Conservation (phyloP, 345 rosid genomes). For the Populus pruinosa region DNA sequence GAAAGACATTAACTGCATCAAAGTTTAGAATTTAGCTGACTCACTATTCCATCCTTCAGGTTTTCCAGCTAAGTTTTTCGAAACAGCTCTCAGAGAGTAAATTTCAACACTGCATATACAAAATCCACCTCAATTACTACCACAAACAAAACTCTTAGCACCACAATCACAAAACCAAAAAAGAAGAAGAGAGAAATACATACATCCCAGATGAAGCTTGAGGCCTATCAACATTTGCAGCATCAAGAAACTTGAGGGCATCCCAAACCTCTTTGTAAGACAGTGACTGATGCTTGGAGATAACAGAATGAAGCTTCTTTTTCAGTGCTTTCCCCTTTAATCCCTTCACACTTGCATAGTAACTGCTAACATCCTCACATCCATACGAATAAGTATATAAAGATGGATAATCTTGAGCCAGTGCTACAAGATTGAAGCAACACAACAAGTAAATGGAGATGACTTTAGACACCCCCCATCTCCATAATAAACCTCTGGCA, state of each 20-base stretch:
- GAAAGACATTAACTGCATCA: too few species aligned
- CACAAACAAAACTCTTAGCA: not conserved
- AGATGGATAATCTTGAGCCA: not conserved
- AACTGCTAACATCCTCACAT: conserved; percentile 11
- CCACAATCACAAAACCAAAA: not conserved
- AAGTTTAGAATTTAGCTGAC: not conserved
- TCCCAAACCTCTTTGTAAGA: conserved; percentile 24
- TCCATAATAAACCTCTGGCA: not conserved
- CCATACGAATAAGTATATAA: not conserved
- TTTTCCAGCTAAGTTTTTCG: conserved; percentile 16
- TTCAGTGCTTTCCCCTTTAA: conserved; percentile 7
- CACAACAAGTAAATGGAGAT: not conserved
- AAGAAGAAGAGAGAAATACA: not conserved
- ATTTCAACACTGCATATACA: conserved; percentile 14
- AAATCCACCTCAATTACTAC: not conserved
- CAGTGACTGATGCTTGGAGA: conserved; percentile 7
- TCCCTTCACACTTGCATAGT: not conserved
- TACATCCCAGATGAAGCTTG: conserved; percentile 18
- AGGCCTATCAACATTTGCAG: conserved; percentile 12
- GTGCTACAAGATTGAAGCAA: not conserved
- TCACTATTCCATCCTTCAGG: conserved; percentile 23
- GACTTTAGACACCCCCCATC: not conserved
- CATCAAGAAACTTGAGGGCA: conserved; percentile 21
- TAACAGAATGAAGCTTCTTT: conserved; percentile 8
- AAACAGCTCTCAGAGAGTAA: conserved; percentile 3